These are phyloP conservation scores for Xylariaceae sp. DNA, from an alignment of 2,329 filamentous ascomycete species.

Conservation along the genomic window DNA sequence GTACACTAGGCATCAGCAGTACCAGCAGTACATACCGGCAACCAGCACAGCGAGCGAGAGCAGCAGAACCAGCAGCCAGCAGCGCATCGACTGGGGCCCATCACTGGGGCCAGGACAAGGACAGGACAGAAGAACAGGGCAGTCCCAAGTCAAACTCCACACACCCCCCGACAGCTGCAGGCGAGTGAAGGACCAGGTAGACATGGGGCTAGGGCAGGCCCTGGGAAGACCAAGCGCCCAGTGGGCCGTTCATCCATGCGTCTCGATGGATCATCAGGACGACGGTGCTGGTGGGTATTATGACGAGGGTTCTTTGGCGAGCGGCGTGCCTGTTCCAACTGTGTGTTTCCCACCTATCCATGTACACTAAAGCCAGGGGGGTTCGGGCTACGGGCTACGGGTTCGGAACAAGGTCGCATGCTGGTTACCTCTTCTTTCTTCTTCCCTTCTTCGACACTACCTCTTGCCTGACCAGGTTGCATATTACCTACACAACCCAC, in stretches of 20 bases:
- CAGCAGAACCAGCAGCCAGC: constrained; percentile 5
- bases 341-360: constrained; percentile 22
- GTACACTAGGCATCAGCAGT: too few species aligned
- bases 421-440: constrained; percentile 17
- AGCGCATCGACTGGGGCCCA: constrained; percentile 15
- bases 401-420: constrained; percentile 16
- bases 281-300: constrained; percentile 11
- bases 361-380: constrained; percentile 11
- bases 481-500: not conserved
- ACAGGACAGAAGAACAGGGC: not conserved
- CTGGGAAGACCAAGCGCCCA: constrained; percentile 15
- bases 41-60: too few species aligned
- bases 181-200: constrained; percentile 9
- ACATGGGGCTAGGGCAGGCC: constrained; percentile 15
- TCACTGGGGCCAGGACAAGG: not conserved
- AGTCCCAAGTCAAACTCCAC: too few species aligned
- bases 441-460: not conserved
- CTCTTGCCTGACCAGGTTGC: not conserved
- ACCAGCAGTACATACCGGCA: too few species aligned
- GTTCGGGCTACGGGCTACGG: not conserved
- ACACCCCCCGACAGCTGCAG: constrained; percentile 17
- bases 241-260: constrained; percentile 19
- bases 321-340: constrained; percentile 19
- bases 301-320: constrained; percentile 19
- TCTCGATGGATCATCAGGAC: constrained; percentile 19